Conservation (phyloP, 2,329 filamentous ascomycete genomes). For the Remersonia thermophila region DNA sequence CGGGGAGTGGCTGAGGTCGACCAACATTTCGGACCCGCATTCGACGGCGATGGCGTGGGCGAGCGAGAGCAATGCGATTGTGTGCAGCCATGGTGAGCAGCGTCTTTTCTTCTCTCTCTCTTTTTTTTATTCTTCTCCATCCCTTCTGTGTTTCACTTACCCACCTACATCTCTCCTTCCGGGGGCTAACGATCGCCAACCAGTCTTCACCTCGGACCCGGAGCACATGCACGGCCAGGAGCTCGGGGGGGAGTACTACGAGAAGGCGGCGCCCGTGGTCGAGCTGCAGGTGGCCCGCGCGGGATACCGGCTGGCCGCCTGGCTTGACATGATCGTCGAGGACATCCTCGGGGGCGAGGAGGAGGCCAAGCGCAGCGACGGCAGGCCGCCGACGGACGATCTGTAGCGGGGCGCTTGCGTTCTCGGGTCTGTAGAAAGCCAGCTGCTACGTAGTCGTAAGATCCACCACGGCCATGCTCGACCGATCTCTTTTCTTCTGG, state of each 20-base stretch:
- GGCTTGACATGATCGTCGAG: constrained; percentile 50
- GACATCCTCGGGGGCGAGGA: constrained; percentile 1
- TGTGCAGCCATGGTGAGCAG: constrained; percentile 47
- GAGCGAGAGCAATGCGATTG: constrained; percentile 46
- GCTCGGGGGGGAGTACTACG: constrained; percentile 50
- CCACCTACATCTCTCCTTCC: constrained; percentile 1
- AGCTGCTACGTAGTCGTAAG: too few relatives aligned
- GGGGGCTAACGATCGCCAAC: neutral
- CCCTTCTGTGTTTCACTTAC: neutral
- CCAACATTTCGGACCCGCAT: constrained; percentile 41
- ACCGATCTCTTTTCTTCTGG: too few relatives aligned
- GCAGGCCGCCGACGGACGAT: constrained; percentile 6
- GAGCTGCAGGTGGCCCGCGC: constrained; percentile 56
- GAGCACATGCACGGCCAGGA: constrained; percentile 46
- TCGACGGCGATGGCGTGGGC: constrained; percentile 52
- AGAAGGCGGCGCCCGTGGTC: constrained; percentile 49
- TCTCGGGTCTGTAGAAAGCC: too few relatives aligned
- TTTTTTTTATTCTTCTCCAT: too few relatives aligned
- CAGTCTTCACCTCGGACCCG: constrained; percentile 50
- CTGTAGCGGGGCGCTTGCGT: constrained; percentile 2
- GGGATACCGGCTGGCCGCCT: constrained; percentile 55
- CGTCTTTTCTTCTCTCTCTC: too few relatives aligned
- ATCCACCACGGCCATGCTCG: too few relatives aligned
- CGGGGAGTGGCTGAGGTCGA: constrained; percentile 42
- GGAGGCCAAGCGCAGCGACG: neutral